Percentiles rank a stretch among this genome's conserved stretches.
These are phyloP conservation scores for Trichoderma semiorbis DNA, from an alignment of 2,329 filamentous ascomycete genomes.

Conservation along the genomic window DNA sequence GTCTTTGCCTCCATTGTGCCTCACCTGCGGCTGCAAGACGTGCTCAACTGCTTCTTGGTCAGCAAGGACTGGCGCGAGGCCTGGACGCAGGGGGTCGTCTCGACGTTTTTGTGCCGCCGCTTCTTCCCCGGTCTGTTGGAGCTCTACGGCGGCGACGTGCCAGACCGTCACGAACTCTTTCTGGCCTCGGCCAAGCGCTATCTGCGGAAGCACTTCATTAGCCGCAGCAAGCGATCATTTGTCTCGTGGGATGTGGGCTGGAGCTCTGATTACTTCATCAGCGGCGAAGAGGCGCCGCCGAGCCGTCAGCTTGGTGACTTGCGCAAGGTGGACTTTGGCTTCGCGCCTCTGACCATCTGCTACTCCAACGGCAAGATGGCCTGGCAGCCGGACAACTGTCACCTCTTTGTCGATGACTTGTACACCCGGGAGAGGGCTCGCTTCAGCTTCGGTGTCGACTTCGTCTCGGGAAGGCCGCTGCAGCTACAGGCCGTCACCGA, in stretches of 20 bases:
- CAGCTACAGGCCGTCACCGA: slow-evolving; percentile 24
- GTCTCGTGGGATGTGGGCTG: slow-evolving; percentile 21
- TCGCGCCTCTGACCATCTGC: slow-evolving; percentile 16
- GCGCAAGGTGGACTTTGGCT: slow-evolving; percentile 17
- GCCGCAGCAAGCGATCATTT: neutral
- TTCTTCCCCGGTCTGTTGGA: slow-evolving; percentile 31
- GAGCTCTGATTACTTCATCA: slow-evolving; percentile 15
- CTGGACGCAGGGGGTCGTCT: slow-evolving; percentile 27
- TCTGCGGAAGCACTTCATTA: slow-evolving; percentile 18
- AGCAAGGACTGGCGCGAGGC: slow-evolving; percentile 26
- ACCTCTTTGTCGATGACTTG: slow-evolving; percentile 28
- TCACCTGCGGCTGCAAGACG: slow-evolving; percentile 26
- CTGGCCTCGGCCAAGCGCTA: slow-evolving; percentile 16
- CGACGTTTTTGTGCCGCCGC: slow-evolving; percentile 21
- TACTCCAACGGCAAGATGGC: slow-evolving; percentile 28
- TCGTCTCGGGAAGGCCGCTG: slow-evolving; percentile 21
- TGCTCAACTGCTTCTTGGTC: slow-evolving; percentile 26
- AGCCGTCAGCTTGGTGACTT: slow-evolving; percentile 4
- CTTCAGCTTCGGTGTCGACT: slow-evolving; percentile 21
- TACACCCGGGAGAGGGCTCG: slow-evolving; percentile 20
- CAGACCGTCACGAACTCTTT: slow-evolving; percentile 21
- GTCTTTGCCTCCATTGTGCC: slow-evolving; percentile 26
- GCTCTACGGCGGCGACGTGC: slow-evolving; percentile 2
- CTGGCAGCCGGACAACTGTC: slow-evolving; percentile 26
- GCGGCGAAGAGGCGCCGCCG: neutral